Percentiles rank a stretch among this genome's conserved stretches.
Conservation (phyloP, 208 protist genomes). For the Perkinsela sp. region DNA sequence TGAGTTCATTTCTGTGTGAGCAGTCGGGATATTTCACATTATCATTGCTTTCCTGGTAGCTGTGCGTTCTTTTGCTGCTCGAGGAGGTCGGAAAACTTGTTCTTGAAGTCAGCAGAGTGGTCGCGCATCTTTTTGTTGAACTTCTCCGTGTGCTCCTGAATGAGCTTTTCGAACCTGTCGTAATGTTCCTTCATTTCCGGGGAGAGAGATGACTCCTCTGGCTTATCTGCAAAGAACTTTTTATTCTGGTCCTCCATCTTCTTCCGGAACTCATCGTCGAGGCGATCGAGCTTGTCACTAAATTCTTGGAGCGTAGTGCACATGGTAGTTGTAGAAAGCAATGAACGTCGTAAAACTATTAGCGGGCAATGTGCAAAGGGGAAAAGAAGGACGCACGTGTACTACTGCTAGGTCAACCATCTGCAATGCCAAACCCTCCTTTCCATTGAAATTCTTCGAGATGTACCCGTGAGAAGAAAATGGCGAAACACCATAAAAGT, state of each 20-base stretch:
- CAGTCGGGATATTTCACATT: no score
- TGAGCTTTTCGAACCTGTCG: slow-evolving; percentile 67
- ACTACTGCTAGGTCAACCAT: no score
- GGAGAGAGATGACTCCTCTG: slow-evolving; percentile 48
- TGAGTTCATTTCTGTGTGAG: no score
- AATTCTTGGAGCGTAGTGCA: slow-evolving; percentile 60
- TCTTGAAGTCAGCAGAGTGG: slow-evolving; percentile 64
- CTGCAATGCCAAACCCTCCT: no score
- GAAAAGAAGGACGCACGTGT: no score
- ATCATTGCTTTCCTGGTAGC: slow-evolving; percentile 39
- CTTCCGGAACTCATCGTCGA: slow-evolving; percentile 55
- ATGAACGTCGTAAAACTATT: no score
- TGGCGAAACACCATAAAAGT: no score
- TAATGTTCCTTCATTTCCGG: slow-evolving; percentile 69
- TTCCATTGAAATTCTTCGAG: no score
- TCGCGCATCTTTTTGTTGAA: slow-evolving; percentile 72
- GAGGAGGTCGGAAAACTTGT: slow-evolving; percentile 53
- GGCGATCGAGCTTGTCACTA: slow-evolving; percentile 49
- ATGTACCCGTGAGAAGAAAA: no score
- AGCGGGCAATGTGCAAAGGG: no score
- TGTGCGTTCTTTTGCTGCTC: slow-evolving; percentile 69
- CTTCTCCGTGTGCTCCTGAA: slow-evolving; percentile 66
- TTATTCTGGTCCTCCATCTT: slow-evolving; percentile 72
- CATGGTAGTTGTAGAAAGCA: slow-evolving; percentile 9
- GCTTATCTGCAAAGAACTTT: slow-evolving; percentile 66